Evolutionary conservation across 179 eudicot genomes (phyloP), one percentile per base, ranked within the genome.

Genomic region (Nepenthes alata): DNA sequence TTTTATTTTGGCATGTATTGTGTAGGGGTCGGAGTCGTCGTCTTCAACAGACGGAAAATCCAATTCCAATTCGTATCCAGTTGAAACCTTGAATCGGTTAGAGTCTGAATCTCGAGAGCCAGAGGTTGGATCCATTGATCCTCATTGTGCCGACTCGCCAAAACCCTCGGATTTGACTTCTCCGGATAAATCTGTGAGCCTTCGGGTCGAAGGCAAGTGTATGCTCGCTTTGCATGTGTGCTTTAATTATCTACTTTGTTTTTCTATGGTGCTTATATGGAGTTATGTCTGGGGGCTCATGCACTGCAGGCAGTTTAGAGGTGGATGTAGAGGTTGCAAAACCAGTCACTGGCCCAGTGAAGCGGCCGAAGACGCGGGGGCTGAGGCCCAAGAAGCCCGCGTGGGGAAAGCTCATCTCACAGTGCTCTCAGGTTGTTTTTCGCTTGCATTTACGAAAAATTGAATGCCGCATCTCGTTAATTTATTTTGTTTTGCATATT

Each of bases 391-490:
- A 75, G 48, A 70, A 78, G 50, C 67, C 70, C 48, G 80, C 91
- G 0, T 91, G 96, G 97, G 96, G 85, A 44, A 81, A 85, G 74
- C 95, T 91, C 45, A 83, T 91, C 39, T 91, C 98, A 6, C 89
- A 89, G 84, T 80, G 70, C 52, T 72, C 96, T 35, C 76, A 85
- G 90, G 97, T 90, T 38, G 58, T 67, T 4, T 37, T 57, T 48
- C 35, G 49, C 52, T 67, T 13, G 35, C 14, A 13, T 57, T 35
- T 45, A 35, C n/a, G 35, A 16, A 7, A 25, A 25, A 25, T 25
- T 25, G 25, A 25, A 25, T 25, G 25, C 25, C 25, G 25, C 25
- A 25, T 25, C 25, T 25, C 25, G 25, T 25, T 25, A 25, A 0
- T 25, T 25, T 25, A 25, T 25, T 25, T 25, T 25, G 25, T 25